Base-by-base conservation (phyloP, 169 alveolate species). In the Plasmodium fragile region DNA sequence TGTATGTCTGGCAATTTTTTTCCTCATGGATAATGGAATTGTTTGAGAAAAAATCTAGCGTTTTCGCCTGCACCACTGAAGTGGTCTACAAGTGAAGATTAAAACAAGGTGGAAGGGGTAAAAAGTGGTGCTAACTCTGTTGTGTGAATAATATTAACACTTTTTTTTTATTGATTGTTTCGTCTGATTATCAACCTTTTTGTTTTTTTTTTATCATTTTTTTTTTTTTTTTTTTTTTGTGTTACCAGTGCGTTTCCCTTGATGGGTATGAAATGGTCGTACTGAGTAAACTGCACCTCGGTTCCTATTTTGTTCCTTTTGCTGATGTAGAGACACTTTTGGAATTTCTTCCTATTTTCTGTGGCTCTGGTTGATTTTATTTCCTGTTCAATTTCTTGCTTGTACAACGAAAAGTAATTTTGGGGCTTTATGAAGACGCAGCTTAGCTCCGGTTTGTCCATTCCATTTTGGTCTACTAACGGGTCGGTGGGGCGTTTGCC, bases 361-460 rank as follows among this genome's bases (percentile, higher is more conserved):
- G 43, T 71, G 30, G 65, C 59, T 28, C 70, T 77, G 22, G 84
- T 87, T 25, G 70, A 32, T 13, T 18, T 53, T 77, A 87, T 87
- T 73, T 87, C 93, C 30, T 87, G 59, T 87, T 79, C 81, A 55
- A 87, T 87, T 55, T 77, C 82, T 77, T 87, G 81, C 73, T 49
- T 81, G 71, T 87, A 72, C 34, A 41, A 65, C 34, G 93, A 87
- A 41, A 77, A 22, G 36, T 87, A 87, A 30, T 77, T 59, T 36
- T 78, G 36, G 13, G 93, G 93, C 52, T 77, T 55, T 77, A 87
- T 71, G 73, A 87, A 87, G 80, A 87, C 82, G 70, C 93, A 87
- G 32, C 73, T 87, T 39, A 87, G 53, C 25, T 87, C 81, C 16
- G 30, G 75, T 18, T 77, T 75, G 39, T 87, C 75, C 16, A 30